Base-by-base conservation (phyloP, 1,284 basidiomycete genomes). In the Limonomyces culmigenus region DNA sequence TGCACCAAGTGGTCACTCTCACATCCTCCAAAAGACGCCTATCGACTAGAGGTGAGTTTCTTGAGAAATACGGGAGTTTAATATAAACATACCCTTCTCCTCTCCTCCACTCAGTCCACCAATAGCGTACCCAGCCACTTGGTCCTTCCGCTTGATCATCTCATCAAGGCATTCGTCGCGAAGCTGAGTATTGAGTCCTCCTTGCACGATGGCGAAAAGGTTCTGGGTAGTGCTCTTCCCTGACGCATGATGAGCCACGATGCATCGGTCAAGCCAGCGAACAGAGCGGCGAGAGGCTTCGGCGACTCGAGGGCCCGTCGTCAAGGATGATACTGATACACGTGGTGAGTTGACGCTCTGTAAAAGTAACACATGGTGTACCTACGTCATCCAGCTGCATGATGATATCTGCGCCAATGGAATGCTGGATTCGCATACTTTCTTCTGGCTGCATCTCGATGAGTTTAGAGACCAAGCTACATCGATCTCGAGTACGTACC, bases 331-430 rank as follows among this genome's bases (percentile, higher is more conserved):
- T 0, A 86, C 81, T 84, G 42, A 16, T 13, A 2, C 19, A 16
- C 8, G 3, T 4, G 13, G 17, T 14, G 25, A 25, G 27, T 12
- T 5, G 5, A 14, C 13, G 4, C 4, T 19, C 29, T 8, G 16
- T 5, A 32, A 10, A 14, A 19, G 15, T 14, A 17, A 25, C 13
- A 13, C 8, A 21, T 37, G 11, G 11, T 8, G 6, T 32, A 79
- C 81, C 85, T 36, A 88, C 86, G 55, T 88, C 85, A 50, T 88
- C 84, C 11, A 88, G 62, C 49, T 88, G 84, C 85, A 88, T 88
- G 43, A 89, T 86, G 39, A 89, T 89, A 52, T 89, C 85, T 13
- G 77, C 80, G 3, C 85, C 84, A 32, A 89, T 87, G 3, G 75
- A 63, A 47, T 89, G 85, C 50, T 87, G 81, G 46, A 80, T 76